Conservation (phyloP, 345 rosid species). For the Hibiscus trionum region DNA sequence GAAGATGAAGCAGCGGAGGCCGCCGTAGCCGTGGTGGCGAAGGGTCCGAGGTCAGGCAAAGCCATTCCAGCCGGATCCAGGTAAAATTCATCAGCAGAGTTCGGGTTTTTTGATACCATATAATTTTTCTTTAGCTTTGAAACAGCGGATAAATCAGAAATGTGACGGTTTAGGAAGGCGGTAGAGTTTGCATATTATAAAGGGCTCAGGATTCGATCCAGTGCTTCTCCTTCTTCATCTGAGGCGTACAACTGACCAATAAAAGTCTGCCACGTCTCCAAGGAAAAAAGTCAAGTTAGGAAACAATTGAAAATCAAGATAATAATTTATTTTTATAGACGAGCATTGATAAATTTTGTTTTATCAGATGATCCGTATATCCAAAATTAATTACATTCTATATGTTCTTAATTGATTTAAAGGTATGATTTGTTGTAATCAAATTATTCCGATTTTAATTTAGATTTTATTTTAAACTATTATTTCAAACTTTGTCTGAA, state of each 20-base stretch:
- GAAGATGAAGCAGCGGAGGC: neutral
- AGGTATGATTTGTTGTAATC: too few relatives aligned
- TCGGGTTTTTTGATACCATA: neutral
- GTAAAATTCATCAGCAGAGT: neutral
- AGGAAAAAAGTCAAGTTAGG: too few relatives aligned
- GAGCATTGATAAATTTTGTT: too few relatives aligned
- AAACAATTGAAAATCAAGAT: neutral
- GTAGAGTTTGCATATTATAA: neutral
- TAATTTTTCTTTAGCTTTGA: too few relatives aligned
- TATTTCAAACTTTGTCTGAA: too few relatives aligned
- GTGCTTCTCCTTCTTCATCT: neutral
- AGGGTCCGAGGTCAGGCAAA: neutral
- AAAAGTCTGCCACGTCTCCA: constrained; percentile 23
- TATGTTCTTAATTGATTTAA: too few relatives aligned
- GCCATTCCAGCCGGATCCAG: neutral
- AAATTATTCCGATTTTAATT: too few relatives aligned
- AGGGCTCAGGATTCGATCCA: constrained; percentile 3
- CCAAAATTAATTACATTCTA: too few relatives aligned
- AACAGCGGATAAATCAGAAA: constrained; percentile 7
- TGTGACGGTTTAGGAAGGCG: constrained; percentile 13
- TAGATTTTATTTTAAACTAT: too few relatives aligned
- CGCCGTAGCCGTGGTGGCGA: neutral
- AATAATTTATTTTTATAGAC: neutral
- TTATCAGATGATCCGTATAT: too few relatives aligned
- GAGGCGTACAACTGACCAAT: neutral